Evolutionary conservation across 2,329 filamentous ascomycete species (phyloP).

Genomic region (Pseudocercospora ulei): DNA sequence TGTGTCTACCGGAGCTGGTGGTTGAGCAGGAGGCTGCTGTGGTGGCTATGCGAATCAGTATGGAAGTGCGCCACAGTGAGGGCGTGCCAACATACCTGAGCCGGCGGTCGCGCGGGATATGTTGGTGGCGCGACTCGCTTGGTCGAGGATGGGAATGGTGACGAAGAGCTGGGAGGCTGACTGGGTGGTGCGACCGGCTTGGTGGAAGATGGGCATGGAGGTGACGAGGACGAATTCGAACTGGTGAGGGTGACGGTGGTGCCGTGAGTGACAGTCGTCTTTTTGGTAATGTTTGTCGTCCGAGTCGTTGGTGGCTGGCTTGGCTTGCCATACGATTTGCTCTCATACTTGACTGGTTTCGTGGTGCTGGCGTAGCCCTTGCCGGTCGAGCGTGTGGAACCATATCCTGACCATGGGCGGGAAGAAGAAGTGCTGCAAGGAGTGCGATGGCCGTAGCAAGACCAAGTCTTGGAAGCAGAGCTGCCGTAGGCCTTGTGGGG

Average conservation of each 20-base stretch:
- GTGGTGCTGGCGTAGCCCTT: neutral
- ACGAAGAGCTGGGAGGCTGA: slow-evolving; percentile 4
- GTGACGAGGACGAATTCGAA: neutral
- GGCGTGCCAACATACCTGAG: no score
- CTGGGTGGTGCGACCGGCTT: slow-evolving; percentile 1
- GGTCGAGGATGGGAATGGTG: slow-evolving; percentile 6
- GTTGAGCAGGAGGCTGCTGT: neutral
- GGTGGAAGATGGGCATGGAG: slow-evolving; percentile 3
- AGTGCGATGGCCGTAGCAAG: neutral
- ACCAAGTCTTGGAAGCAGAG: neutral
- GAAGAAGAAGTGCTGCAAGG: slow-evolving; percentile 1
- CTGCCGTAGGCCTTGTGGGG: neutral
- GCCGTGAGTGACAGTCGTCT: slow-evolving; percentile 5
- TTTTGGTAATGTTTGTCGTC: slow-evolving; percentile 1
- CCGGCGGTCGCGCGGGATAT: slow-evolving; percentile 5
- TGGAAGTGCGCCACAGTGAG: no score
- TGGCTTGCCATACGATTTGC: neutral
- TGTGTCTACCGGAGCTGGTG: neutral
- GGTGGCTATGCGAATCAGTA: slow-evolving; percentile 1
- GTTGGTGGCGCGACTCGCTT: slow-evolving; percentile 4
- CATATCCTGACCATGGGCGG: neutral
- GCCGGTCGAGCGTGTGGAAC: neutral
- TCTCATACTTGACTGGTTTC: slow-evolving; percentile 1
- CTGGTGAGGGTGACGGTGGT: slow-evolving; percentile 5
- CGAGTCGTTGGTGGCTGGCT: neutral